Evolutionary conservation across 2,329 filamentous ascomycete genomes (phyloP).

Genomic region (Huntiella abstrusa): DNA sequence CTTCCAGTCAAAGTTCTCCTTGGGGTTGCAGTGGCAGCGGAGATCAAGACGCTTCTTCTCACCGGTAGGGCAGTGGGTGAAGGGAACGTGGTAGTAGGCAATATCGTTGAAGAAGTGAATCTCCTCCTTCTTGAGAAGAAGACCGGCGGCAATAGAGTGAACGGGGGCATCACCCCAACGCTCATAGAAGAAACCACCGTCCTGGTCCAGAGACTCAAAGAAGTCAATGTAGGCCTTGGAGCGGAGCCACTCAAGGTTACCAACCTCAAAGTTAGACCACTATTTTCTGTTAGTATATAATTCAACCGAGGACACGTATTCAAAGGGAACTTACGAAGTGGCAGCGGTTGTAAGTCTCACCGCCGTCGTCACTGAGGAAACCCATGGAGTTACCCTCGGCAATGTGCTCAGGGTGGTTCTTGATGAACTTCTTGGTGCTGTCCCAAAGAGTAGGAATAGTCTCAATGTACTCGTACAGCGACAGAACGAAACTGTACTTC

Average conservation of each 20-base stretch:
- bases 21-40: conserved; percentile 86
- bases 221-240: conserved; percentile 78
- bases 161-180: conserved; percentile 96
- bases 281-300: conserved; percentile 24
- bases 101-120: conserved; percentile 99
- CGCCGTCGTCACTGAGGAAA: conserved; percentile 81
- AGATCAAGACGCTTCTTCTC: conserved; percentile 69
- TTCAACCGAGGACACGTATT: neutral
- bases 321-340: conserved; percentile 57
- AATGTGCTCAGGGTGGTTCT: conserved; percentile 76
- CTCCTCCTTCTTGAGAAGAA: conserved; percentile 80
- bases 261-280: conserved; percentile 99
- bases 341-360: conserved; percentile 88
- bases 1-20: conserved; percentile 99
- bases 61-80: conserved; percentile 89
- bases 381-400: conserved; percentile 67
- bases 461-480: conserved; percentile 88
- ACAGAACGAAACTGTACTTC: conserved; percentile 95
- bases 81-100: conserved; percentile 92
- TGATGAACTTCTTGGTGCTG: conserved; percentile 85
- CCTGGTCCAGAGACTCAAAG: conserved; percentile 71
- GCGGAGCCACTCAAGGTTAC: conserved; percentile 82
- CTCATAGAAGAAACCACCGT: conserved; percentile 97
- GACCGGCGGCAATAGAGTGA: conserved; percentile 82
- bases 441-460: conserved; percentile 95